Percentiles rank a stretch among this genome's conserved stretches.
Evolutionary conservation across 2,329 filamentous ascomycete species (phyloP).

Genomic region (Penicillium freii): DNA sequence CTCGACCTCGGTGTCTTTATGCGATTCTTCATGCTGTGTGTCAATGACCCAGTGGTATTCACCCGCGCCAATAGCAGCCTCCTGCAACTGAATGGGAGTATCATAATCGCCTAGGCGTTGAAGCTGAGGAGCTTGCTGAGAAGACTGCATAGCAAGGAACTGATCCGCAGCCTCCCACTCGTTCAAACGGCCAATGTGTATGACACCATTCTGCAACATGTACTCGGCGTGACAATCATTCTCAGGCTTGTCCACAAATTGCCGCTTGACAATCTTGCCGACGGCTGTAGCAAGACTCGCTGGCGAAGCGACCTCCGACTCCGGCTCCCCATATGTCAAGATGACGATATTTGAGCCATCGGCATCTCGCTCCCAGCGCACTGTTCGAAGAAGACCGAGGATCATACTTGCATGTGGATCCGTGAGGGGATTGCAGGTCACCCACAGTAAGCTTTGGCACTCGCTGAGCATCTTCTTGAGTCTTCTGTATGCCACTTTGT

Average conservation of each 20-base stretch:
- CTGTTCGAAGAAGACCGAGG: constrained; percentile 19
- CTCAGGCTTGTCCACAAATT: constrained; percentile 9
- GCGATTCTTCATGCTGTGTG: not conserved
- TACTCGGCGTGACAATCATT: constrained; percentile 21
- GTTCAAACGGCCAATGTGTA: constrained; percentile 19
- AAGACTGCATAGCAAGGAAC: constrained; percentile 13
- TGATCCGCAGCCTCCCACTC: constrained; percentile 12
- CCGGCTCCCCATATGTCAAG: constrained; percentile 4
- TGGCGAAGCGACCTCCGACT: not conserved
- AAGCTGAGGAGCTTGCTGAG: constrained; percentile 1
- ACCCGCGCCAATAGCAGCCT: not conserved
- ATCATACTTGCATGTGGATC: constrained; percentile 15
- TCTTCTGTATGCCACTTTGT: not conserved
- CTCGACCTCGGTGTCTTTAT: constrained; percentile 10
- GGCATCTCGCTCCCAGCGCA: constrained; percentile 20
- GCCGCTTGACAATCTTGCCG: constrained; percentile 10
- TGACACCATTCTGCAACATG: constrained; percentile 7
- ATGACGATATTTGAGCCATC: constrained; percentile 21
- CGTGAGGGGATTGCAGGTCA: not conserved
- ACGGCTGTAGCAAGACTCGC: not conserved
- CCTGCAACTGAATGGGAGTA: constrained; percentile 8
- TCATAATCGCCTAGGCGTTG: constrained; percentile 5
- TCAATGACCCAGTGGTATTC: constrained; percentile 11
- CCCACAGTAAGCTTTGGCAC: constrained; percentile 16
- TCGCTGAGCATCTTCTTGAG: constrained; percentile 11